Evolutionary conservation across 345 rosid genomes (phyloP).

Genomic region (Brassica cretica): DNA sequence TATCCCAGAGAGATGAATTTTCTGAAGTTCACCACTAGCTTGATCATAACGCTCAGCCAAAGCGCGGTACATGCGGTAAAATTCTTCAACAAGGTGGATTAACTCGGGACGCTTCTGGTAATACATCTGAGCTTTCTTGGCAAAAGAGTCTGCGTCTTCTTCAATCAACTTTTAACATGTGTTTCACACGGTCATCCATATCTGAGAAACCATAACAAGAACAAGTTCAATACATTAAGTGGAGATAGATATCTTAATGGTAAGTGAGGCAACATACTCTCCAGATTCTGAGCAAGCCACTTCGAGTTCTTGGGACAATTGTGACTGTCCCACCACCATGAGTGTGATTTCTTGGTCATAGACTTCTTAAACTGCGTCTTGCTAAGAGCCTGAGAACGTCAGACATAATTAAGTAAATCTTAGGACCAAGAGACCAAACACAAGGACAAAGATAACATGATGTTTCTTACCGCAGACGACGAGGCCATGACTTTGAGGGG

Average conservation of each 20-base stretch:
- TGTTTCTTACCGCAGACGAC: constrained; percentile 40
- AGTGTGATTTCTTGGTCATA: constrained; percentile 57
- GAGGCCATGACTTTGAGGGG: constrained; percentile 27
- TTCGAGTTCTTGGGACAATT: constrained; percentile 69
- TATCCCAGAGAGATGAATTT: constrained; percentile 51
- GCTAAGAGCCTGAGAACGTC: constrained; percentile 30
- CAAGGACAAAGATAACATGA: constrained; percentile 12
- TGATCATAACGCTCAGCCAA: constrained; percentile 91
- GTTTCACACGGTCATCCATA: constrained; percentile 80
- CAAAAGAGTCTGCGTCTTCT: constrained; percentile 89
- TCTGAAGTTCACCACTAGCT: constrained; percentile 66
- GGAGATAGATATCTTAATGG: constrained; percentile 7
- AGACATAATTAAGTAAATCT: constrained; percentile 24
- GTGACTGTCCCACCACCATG: constrained; percentile 96
- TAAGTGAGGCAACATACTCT: constrained; percentile 47
- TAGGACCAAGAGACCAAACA: constrained; percentile 20
- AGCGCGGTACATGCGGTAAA: constrained; percentile 78
- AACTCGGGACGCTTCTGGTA: constrained; percentile 82
- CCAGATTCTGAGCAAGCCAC: constrained; percentile 89
- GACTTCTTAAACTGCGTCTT: constrained; percentile 49
- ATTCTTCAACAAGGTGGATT: constrained; percentile 69
- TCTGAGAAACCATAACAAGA: constrained; percentile 44
- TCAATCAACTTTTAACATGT: constrained; percentile 81
- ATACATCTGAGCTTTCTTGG: constrained; percentile 88
- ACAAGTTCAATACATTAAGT: constrained; percentile 4